phyloP scores from a whole-genome alignment of 2,329 filamentous ascomycete genomes.

The Pseudogymnoascus sp. region DNA sequence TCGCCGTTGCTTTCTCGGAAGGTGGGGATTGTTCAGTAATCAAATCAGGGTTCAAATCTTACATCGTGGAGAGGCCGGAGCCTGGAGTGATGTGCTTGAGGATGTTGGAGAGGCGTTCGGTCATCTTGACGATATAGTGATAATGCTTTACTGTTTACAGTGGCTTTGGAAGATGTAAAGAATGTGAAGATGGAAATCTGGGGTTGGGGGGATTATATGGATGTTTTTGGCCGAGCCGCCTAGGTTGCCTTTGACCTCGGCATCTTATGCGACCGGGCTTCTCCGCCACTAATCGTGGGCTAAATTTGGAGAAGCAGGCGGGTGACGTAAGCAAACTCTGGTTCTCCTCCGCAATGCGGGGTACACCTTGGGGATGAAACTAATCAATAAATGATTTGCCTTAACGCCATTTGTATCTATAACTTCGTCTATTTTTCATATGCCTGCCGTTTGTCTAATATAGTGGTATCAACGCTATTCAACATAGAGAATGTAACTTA shows the following conservation, averaged over 20 bases:
- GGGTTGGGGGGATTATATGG: background rate
- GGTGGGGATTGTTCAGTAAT: conserved; percentile 6
- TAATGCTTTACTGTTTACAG: background rate
- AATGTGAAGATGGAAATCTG: background rate
- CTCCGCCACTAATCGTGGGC: background rate
- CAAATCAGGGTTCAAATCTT: conserved; percentile 33
- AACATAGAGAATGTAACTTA: background rate
- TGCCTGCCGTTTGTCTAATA: background rate
- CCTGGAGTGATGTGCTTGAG: conserved; percentile 75
- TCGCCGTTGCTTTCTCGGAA: conserved; percentile 15
- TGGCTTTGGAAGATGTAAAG: background rate
- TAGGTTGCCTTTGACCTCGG: conserved; percentile 1
- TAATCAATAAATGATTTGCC: background rate
- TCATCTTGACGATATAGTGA: conserved; percentile 46
- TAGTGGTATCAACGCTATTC: conserved; percentile 2
- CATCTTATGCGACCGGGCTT: background rate
- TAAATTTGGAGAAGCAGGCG: background rate
- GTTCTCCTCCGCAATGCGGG: background rate
- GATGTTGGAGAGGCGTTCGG: conserved; percentile 80
- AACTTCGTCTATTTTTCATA: background rate
- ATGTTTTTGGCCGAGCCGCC: background rate
- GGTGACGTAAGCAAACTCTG: background rate
- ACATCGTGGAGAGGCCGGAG: conserved; percentile 69
- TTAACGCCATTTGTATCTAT: background rate
- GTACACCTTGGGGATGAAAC: background rate